Evolutionary conservation across 108 stramenopile species (phyloP).

Genomic region (Pseudonitzschia delicatissima): DNA sequence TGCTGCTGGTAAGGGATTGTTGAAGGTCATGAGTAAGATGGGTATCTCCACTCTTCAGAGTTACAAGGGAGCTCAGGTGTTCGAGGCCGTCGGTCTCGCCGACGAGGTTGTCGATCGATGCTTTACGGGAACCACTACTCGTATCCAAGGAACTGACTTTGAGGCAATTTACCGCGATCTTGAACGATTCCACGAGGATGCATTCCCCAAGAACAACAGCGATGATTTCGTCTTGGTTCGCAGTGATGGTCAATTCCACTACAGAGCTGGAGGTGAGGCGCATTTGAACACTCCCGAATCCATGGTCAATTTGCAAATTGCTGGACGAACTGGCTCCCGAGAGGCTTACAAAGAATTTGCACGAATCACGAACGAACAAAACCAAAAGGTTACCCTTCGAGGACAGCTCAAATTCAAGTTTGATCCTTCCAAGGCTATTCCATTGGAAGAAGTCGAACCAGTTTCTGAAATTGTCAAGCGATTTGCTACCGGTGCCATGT

Average conservation of each 20-base stretch:
- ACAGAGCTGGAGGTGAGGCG: conserved; percentile 94
- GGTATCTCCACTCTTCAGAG: conserved; percentile 94
- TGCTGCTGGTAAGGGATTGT: conserved; percentile 91
- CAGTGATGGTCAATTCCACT: conserved; percentile 96
- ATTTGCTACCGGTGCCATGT: conserved; percentile 95
- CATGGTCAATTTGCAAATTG: conserved; percentile 94
- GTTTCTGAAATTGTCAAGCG: conserved; percentile 90
- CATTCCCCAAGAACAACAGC: conserved; percentile 62
- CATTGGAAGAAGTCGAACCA: conserved; percentile 91
- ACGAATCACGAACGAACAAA: conserved; percentile 82
- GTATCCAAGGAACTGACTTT: conserved; percentile 95
- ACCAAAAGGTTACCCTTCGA: conserved; percentile 89
- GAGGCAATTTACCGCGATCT: conserved; percentile 95
- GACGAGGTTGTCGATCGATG: conserved; percentile 94
- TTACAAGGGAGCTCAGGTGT: conserved; percentile 96
- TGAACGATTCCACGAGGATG: conserved; percentile 82
- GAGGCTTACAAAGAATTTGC: conserved; percentile 94
- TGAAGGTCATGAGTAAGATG: conserved; percentile 98
- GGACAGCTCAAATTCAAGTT: conserved; percentile 92
- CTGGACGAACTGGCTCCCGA: conserved; percentile 88
- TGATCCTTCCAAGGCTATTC: conserved; percentile 78
- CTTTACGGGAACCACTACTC: conserved; percentile 95
- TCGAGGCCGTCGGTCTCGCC: conserved; percentile 95
- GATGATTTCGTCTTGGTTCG: conserved; percentile 74
- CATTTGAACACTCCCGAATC: conserved; percentile 94